A percentile compares a stretch with the other conserved stretches of the same genome.
phyloP scores from a whole-genome alignment of 2,329 filamentous ascomycete species.

The Monosporascus sp. region DNA sequence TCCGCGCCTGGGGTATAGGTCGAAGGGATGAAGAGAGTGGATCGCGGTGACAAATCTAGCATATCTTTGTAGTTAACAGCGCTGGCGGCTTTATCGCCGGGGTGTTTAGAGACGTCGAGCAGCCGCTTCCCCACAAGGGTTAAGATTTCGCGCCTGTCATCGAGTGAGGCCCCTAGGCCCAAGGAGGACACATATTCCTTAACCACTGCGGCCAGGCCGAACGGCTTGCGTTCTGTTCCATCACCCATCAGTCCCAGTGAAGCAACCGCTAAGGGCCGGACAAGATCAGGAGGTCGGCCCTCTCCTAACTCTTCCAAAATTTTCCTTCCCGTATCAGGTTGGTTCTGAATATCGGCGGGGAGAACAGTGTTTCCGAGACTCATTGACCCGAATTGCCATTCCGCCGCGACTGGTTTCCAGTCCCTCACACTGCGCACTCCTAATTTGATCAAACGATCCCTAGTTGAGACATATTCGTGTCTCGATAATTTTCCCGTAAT shows the following conservation, averaged over 20 bases:
- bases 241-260: neutral
- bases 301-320: neutral
- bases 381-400: neutral
- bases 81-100: neutral
- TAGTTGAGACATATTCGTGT: slow-evolving; percentile 21
- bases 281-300: neutral
- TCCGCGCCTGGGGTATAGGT: neutral
- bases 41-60: slow-evolving; percentile 7
- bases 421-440: slow-evolving; percentile 25
- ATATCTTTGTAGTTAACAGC: slow-evolving; percentile 10
- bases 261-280: neutral
- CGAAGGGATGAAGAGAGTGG: neutral
- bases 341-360: slow-evolving; percentile 5
- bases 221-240: slow-evolving; percentile 4
- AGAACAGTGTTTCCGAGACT: slow-evolving; percentile 7
- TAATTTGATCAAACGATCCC: slow-evolving; percentile 21
- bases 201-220: slow-evolving; percentile 10
- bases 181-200: slow-evolving; percentile 14
- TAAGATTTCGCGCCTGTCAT: slow-evolving; percentile 5
- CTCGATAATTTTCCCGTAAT: slow-evolving; percentile 20
- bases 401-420: slow-evolving; percentile 14
- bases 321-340: neutral
- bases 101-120: slow-evolving; percentile 4
- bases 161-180: slow-evolving; percentile 7
- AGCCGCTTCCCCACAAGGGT: slow-evolving; percentile 14